phyloP scores from a whole-genome alignment of 1,284 basidiomycete species.

The Moesziomyces sp. region DNA sequence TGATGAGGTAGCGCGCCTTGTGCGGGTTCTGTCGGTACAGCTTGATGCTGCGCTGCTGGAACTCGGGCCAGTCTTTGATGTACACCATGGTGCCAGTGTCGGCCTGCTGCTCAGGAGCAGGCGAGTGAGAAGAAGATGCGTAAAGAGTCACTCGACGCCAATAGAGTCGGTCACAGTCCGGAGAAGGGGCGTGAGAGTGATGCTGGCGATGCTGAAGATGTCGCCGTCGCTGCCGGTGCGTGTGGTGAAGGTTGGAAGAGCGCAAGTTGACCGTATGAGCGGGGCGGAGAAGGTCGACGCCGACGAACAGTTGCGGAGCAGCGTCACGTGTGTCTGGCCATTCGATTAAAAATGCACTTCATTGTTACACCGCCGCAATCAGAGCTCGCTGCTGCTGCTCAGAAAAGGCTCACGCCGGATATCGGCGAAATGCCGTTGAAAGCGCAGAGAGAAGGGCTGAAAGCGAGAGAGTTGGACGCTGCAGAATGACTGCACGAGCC shows the following conservation, averaged over 20 bases:
- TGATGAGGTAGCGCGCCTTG: conserved; percentile 58
- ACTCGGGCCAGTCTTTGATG: conserved; percentile 57
- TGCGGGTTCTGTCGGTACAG: conserved; percentile 44
- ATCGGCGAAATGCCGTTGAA: conserved; percentile 3
- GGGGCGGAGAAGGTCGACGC: too few species aligned
- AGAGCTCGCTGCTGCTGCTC: background rate
- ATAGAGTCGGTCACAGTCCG: background rate
- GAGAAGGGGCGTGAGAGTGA: background rate
- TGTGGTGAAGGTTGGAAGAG: background rate
- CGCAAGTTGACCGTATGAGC: too few species aligned
- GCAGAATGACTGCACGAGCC: conserved; percentile 3
- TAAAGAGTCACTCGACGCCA: background rate
- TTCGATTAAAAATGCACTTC: background rate
- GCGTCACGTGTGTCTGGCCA: conserved; percentile 23
- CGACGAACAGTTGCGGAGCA: background rate
- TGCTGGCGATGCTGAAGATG: background rate
- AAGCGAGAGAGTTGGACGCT: conserved; percentile 1
- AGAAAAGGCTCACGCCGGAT: background rate
- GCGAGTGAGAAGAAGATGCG: background rate
- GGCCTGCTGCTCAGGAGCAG: background rate
- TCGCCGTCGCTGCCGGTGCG: background rate
- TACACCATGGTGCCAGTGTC: conserved; percentile 48
- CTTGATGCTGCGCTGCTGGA: conserved; percentile 54
- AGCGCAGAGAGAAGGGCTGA: conserved; percentile 1
- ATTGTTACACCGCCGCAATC: background rate